Conservation (phyloP, 805 yeast species). For the Debaryomyces maramus region DNA sequence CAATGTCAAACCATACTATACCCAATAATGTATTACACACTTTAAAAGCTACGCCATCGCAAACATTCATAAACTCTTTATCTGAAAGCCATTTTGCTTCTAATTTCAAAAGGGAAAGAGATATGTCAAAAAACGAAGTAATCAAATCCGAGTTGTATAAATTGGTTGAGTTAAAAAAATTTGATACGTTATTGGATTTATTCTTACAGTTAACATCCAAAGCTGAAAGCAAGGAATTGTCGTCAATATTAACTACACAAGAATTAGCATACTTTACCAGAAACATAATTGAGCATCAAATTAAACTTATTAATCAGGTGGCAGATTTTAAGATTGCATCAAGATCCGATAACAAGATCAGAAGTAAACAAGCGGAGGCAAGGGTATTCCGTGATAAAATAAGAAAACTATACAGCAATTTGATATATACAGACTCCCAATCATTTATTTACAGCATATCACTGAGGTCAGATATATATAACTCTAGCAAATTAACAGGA, state of each 20-base stretch:
- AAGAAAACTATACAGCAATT: constrained; percentile 24
- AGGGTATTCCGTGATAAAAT: constrained; percentile 17
- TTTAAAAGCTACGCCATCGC: constrained; percentile 4
- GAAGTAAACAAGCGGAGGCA: constrained; percentile 10
- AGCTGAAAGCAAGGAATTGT: constrained; percentile 5
- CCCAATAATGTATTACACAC: not conserved
- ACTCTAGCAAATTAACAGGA: constrained; percentile 11
- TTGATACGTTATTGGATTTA: constrained; percentile 14
- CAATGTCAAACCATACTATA: not conserved
- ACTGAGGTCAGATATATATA: constrained; percentile 17
- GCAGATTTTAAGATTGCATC: constrained; percentile 11
- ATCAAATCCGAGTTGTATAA: constrained; percentile 15
- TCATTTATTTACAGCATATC: constrained; percentile 20
- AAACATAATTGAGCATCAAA: constrained; percentile 20
- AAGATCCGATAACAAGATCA: constrained; percentile 1
- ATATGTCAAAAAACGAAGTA: constrained; percentile 7
- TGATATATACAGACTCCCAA: constrained; percentile 17
- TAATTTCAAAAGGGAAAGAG: constrained; percentile 2
- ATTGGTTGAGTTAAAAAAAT: constrained; percentile 14
- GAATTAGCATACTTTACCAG: constrained; percentile 22
- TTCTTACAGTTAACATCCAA: constrained; percentile 14
- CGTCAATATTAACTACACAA: constrained; percentile 11
- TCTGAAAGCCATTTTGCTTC: constrained; percentile 15
- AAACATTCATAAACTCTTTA: constrained; percentile 11
- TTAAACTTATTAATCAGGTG: constrained; percentile 10